Conservation (phyloP, 2,329 filamentous ascomycete species). For the Hymenoscyphus albidus region DNA sequence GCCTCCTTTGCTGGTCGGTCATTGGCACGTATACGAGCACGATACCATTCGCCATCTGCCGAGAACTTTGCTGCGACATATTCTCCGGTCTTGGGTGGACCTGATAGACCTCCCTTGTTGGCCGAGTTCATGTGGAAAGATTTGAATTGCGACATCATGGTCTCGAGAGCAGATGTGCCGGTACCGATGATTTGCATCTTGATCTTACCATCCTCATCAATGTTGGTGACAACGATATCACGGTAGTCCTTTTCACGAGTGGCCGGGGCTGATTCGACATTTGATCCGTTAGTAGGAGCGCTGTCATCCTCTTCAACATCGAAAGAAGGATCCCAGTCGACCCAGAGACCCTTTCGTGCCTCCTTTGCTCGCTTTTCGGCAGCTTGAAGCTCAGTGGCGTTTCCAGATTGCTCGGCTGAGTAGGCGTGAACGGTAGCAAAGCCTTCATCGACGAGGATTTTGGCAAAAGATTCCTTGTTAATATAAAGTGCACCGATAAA, state of each 20-base stretch:
- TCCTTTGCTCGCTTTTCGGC: conserved; percentile 91
- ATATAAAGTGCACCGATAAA: conserved; percentile 95
- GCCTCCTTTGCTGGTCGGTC: conserved; percentile 85
- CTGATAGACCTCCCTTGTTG: conserved; percentile 69
- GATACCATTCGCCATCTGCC: conserved; percentile 90
- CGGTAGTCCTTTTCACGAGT: conserved; percentile 81
- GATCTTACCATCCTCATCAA: conserved; percentile 75
- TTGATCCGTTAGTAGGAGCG: conserved; percentile 47
- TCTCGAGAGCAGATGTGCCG: conserved; percentile 79
- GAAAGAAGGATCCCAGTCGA: conserved; percentile 88
- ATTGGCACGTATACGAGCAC: conserved; percentile 84
- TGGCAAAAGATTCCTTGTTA: conserved; percentile 93
- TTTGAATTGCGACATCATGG: conserved; percentile 86
- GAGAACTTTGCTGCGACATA: conserved; percentile 88
- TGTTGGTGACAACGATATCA: conserved; percentile 86
- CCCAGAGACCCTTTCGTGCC: conserved; percentile 81
- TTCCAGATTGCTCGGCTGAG: conserved; percentile 92
- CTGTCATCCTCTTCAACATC: conserved; percentile 57
- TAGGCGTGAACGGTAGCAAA: conserved; percentile 89
- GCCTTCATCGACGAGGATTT: conserved; percentile 88
- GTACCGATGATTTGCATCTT: conserved; percentile 90
- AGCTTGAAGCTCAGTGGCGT: conserved; percentile 78
- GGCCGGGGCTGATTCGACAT: conserved; percentile 49
- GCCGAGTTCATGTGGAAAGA: conserved; percentile 82
- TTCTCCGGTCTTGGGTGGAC: conserved; percentile 84